Evolutionary conservation across 352 stramenopile genomes (phyloP), one percentile per base, ranked within the genome.

Genomic region (Phytophthora fragariaefolia): DNA sequence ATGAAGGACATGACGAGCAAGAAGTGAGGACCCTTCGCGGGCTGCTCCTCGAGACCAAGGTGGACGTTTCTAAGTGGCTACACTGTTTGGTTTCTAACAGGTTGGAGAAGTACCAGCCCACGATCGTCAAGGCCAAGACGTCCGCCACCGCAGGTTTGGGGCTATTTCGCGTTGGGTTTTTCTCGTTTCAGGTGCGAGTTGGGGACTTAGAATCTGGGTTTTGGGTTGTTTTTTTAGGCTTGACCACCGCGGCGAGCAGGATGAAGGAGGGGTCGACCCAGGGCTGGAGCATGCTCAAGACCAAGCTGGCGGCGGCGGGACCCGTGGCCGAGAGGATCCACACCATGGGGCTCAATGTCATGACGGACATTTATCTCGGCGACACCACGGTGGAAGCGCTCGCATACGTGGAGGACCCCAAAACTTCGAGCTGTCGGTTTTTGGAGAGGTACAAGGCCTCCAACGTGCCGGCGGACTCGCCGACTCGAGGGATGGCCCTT

Each of bases 231-330:
- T 17, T 42, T 42, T 20, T 53, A 22, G 61, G 69, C 2, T 55
- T 66, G n/a, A 62, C 54, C 7, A 67, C 57, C 6, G 69, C 69
- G 45, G 61, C 70, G 20, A 62, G 72, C 42, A 81, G 77, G 53
- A 79, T 93, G 24, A 91, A 89, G 36, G 85, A 89, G 51, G 87
- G 87, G 4, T 91, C 83, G 10, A 89, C 82, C 4, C 83, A 95
- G 52, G 82, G 86, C 3, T 94, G 84, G 83, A 92, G 82, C 26
- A 89, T 92, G 40, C 47, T 94, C 32, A 92, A 92, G 74, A 92
- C 76, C 17, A 92, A 88, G 52, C 43, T 94, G 36, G 82, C 86
- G 7, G 80, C 83, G 1, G 84, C 85, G 3, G 83, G 82, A 23
- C 84, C 84, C 10, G 85, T 92, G n/a, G 86, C 87, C 0, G 87